phyloP scores from a whole-genome alignment of 257 asterid species.

The Gardenia jasminoides region DNA sequence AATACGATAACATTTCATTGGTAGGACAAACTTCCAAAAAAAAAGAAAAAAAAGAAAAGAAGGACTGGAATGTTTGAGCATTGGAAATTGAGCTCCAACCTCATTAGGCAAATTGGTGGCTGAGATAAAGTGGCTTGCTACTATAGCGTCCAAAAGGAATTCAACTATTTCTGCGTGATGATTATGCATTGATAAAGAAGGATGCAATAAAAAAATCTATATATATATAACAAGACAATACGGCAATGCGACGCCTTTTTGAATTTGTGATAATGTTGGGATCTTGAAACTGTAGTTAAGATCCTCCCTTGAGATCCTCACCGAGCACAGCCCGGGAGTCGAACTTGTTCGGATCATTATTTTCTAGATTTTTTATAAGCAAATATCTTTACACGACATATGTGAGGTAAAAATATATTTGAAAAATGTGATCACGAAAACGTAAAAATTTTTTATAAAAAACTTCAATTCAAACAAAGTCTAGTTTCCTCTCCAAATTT shows the following conservation, averaged over 20 bases:
- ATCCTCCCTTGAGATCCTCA: too few species aligned
- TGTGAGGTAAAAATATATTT: too few species aligned
- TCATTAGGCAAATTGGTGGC: neutral
- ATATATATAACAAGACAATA: neutral
- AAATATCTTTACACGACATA: too few species aligned
- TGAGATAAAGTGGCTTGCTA: neutral
- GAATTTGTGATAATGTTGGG: neutral
- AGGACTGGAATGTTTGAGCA: neutral
- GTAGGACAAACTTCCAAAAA: neutral
- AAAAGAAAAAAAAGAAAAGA: neutral
- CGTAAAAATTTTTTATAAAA: too few species aligned
- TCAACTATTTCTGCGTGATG: neutral
- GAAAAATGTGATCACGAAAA: too few species aligned
- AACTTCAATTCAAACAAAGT: too few species aligned
- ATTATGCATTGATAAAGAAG: neutral
- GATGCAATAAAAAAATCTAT: too few species aligned
- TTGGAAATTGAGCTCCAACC: constrained; percentile 1
- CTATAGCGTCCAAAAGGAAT: neutral
- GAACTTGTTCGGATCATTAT: too few species aligned
- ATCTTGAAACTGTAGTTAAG: neutral
- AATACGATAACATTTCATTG: neutral
- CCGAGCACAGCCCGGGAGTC: too few species aligned
- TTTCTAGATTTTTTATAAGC: too few species aligned
- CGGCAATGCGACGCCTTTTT: neutral
- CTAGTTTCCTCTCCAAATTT: too few species aligned